Percentiles rank a stretch among this genome's conserved stretches.
These are phyloP conservation scores for Xylaria sp. DNA, from an alignment of 2,329 filamentous ascomycete species.

Conservation along the genomic window DNA sequence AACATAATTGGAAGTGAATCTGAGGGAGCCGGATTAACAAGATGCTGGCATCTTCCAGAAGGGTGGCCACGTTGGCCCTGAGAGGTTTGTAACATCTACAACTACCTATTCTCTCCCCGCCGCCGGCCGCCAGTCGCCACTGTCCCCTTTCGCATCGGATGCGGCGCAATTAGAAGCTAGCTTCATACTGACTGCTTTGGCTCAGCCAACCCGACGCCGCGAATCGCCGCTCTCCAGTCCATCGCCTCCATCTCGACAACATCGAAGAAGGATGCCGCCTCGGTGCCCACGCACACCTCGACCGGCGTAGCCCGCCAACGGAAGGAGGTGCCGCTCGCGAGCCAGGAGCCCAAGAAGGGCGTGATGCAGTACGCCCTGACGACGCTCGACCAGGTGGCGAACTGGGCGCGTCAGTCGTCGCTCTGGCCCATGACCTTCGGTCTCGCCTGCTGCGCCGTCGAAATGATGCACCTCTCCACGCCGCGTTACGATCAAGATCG, in stretches of 20 bases:
- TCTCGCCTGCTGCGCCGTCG: constrained; percentile 81
- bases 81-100: constrained; percentile 32
- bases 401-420: constrained; percentile 80
- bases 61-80: constrained; percentile 38
- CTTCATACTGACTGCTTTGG: constrained; percentile 24
- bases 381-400: constrained; percentile 71
- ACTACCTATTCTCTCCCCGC: no score
- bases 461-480: constrained; percentile 90
- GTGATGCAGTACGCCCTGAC: constrained; percentile 83
- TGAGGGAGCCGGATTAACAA: constrained; percentile 17
- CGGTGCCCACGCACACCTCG: constrained; percentile 49
- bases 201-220: constrained; percentile 60
- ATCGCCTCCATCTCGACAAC: constrained; percentile 62
- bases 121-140: not conserved
- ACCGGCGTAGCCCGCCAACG: constrained; percentile 53
- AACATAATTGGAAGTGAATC: not conserved
- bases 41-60: constrained; percentile 40
- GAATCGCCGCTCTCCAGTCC: constrained; percentile 59
- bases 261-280: constrained; percentile 57
- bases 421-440: constrained; percentile 88
- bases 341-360: constrained; percentile 74
- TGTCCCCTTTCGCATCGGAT: not conserved
- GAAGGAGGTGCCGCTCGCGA: constrained; percentile 69
- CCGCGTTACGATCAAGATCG: constrained; percentile 87
- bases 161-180: not conserved